Evolutionary conservation across 345 rosid species (phyloP).

Genomic region (Gossypium stocksii): DNA sequence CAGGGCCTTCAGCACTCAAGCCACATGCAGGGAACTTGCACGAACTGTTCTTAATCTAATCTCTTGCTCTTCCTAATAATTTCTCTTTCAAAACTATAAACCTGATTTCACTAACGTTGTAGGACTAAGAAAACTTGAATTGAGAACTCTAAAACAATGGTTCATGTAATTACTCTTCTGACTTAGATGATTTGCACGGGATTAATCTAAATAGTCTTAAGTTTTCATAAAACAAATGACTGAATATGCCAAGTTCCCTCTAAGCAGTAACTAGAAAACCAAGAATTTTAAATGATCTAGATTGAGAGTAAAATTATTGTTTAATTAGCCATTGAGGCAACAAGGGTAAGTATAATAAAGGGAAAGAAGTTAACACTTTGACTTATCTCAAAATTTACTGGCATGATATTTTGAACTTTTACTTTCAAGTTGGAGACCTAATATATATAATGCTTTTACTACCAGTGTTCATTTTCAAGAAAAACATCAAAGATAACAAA

Average conservation of each 20-base stretch:
- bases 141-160: neutral
- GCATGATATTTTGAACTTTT: neutral
- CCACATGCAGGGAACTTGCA: neutral
- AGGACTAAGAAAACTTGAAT: neutral
- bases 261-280: neutral
- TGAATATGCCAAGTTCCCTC: neutral
- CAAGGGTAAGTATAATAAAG: neutral
- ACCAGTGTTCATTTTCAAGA: neutral
- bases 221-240: neutral
- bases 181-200: neutral
- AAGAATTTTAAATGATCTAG: neutral
- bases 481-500: conserved; percentile 7
- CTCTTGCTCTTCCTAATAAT: conserved; percentile 1
- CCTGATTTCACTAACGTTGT: neutral
- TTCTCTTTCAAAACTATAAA: neutral
- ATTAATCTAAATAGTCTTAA: too few relatives aligned
- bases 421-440: neutral
- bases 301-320: neutral
- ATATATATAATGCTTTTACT: conserved; percentile 2
- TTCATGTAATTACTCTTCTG: neutral
- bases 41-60: neutral
- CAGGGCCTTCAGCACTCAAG: conserved; percentile 1
- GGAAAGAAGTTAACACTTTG: neutral
- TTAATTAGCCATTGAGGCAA: neutral
- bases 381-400: neutral